Percentiles rank a stretch among this genome's conserved stretches.
These are phyloP conservation scores for Umbelopsis sp. DNA, from an alignment of 192 early-diverging fungal genomes.

Conservation along the genomic window DNA sequence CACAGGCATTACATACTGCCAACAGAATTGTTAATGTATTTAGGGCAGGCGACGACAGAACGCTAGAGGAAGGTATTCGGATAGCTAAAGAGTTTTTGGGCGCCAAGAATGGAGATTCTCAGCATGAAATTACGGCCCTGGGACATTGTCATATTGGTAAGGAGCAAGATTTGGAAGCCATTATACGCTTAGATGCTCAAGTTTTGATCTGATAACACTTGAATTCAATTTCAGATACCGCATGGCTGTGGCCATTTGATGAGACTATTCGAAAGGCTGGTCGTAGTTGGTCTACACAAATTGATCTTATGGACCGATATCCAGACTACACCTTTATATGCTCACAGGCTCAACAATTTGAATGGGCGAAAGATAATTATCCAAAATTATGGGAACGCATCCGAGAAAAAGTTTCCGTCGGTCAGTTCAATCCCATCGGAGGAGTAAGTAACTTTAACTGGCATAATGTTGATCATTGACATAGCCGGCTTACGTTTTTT, in stretches of 20 bases:
- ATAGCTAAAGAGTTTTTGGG: slow-evolving; percentile 70
- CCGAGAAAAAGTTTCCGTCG: slow-evolving; percentile 65
- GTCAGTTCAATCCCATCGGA: slow-evolving; percentile 92
- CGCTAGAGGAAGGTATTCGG: slow-evolving; percentile 44
- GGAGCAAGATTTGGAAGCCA: background rate
- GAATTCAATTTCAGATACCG: slow-evolving; percentile 21
- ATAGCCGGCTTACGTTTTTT: background rate
- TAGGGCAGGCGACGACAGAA: slow-evolving; percentile 50
- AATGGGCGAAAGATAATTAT: slow-evolving; percentile 87
- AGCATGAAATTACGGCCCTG: slow-evolving; percentile 82
- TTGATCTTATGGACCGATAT: slow-evolving; percentile 82
- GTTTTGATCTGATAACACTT: background rate
- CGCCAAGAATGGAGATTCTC: slow-evolving; percentile 57
- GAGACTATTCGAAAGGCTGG: slow-evolving; percentile 96
- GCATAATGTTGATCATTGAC: background rate
- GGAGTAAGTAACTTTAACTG: slow-evolving; percentile 45
- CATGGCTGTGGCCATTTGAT: slow-evolving; percentile 81
- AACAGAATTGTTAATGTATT: slow-evolving; percentile 83
- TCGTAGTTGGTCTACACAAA: slow-evolving; percentile 81
- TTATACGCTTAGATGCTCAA: too few species aligned
- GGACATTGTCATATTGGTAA: slow-evolving; percentile 86
- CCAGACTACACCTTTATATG: slow-evolving; percentile 92
- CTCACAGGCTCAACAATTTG: slow-evolving; percentile 97
- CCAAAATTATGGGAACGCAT: slow-evolving; percentile 82
- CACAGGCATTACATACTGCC: slow-evolving; percentile 81